These are phyloP conservation scores for Drechslerella coelobrocha DNA, from an alignment of 2,329 filamentous ascomycete genomes.

Conservation along the genomic window DNA sequence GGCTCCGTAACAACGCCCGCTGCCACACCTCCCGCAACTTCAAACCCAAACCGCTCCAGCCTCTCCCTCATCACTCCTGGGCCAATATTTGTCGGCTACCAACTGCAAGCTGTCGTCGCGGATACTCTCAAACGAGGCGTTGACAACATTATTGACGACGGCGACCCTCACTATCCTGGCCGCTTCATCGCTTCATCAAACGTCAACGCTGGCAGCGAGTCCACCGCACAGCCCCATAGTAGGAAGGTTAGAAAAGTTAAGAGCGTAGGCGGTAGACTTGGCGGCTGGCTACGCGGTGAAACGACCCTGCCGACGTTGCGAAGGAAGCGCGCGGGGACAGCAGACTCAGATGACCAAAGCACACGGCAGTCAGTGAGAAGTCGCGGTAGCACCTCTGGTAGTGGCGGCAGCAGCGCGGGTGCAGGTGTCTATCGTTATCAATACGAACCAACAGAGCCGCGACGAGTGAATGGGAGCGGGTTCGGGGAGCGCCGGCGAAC, in stretches of 20 bases:
- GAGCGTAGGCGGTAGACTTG: constrained; percentile 37
- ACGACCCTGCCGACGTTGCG: constrained; percentile 2
- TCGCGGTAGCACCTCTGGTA: constrained; percentile 14
- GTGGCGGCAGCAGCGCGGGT: background rate
- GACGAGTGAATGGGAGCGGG: background rate
- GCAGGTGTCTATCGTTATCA: background rate
- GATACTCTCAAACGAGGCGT: constrained; percentile 49
- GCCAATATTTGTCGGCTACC: constrained; percentile 53
- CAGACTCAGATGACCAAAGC: constrained; percentile 22
- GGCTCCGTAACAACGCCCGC: constrained; percentile 25
- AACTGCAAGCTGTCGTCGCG: constrained; percentile 53
- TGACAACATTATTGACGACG: constrained; percentile 46
- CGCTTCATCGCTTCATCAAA: background rate
- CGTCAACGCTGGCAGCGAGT: background rate
- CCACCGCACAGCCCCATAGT: constrained; percentile 3
- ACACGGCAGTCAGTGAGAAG: constrained; percentile 27
- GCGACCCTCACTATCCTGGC: constrained; percentile 14
- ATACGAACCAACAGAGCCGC: background rate
- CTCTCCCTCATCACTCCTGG: constrained; percentile 52
- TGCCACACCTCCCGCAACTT: constrained; percentile 25
- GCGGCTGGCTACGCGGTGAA: constrained; percentile 43
- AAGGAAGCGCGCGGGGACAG: constrained; percentile 36
- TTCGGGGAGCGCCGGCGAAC: constrained; percentile 2
- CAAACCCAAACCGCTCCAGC: constrained; percentile 34
- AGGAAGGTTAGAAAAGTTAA: constrained; percentile 45